Evolutionary conservation across 306 rosid species (phyloP).

Genomic region (Vigna mungo): DNA sequence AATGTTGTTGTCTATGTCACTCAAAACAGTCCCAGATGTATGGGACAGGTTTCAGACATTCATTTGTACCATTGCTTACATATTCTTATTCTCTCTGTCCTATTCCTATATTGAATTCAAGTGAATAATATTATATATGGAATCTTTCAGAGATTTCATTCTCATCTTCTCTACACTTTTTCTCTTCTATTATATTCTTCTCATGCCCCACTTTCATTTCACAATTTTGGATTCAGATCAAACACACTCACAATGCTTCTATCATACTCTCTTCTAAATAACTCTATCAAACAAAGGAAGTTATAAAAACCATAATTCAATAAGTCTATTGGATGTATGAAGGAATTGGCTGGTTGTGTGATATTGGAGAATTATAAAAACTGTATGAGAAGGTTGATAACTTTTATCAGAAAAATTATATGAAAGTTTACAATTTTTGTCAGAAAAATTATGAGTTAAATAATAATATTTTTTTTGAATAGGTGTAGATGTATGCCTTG

Average conservation of each 20-base stretch:
- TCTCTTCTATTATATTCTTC: constrained; percentile 35
- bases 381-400: too few species aligned
- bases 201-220: constrained; percentile 44
- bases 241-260: constrained; percentile 25
- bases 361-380: too few species aligned
- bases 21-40: constrained; percentile 45
- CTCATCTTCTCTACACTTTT: constrained; percentile 31
- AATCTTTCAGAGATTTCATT: constrained; percentile 64
- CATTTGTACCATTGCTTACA: constrained; percentile 46
- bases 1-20: constrained; percentile 52
- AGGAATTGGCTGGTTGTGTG: too few species aligned
- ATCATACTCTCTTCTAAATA: too few species aligned
- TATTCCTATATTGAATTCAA: constrained; percentile 41
- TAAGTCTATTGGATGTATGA: too few species aligned
- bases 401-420: too few species aligned
- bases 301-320: too few species aligned
- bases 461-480: too few species aligned
- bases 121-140: constrained; percentile 43
- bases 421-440: too few species aligned
- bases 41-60: constrained; percentile 51
- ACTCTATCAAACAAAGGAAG: too few species aligned
- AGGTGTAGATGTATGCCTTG: too few species aligned
- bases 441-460: too few species aligned
- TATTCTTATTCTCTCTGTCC: constrained; percentile 59
- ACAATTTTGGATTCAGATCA: constrained; percentile 45